Base-by-base conservation (phyloP, 2,329 filamentous ascomycete genomes). In the Aaosphaeria pasadenensis region DNA sequence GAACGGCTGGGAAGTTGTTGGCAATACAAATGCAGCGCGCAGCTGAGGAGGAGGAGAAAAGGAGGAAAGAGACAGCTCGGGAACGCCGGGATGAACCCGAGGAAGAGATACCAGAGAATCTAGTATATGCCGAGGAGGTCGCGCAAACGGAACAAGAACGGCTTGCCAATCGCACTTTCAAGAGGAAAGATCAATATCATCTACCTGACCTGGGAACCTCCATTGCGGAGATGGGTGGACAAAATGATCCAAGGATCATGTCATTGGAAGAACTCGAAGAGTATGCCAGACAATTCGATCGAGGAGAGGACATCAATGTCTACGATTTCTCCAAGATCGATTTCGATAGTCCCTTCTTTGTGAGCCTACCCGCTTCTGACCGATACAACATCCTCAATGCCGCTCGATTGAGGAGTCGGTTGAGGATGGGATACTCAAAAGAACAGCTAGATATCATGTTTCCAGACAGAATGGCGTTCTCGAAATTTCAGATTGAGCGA, bases 241-340 rank as follows among this genome's bases (percentile, higher is more conserved):
- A 89, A 4, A 89, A 96, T 53, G 94, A 99, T 69, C 92, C 92
- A 4, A 82, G 95, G 11, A 92, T 99, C 60, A 97, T 99, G 94
- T 95, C 88, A 45, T 82, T 95, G 28, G 90, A 95, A 63, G 92
- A 99, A 66, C 74, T 99, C 49, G 90, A 97, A 71, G 87, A 92
- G 56, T 99, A 99, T 66, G 92, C 95, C 3, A 80, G 86, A 44
- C 91, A 97, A 55, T 97, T 97, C 62, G 84, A 96, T 61, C 84
- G 84, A 51, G 94, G 94, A 46, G 91, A 97, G 70, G 92, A 97
- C 66, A 87, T 97, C 66, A 77, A 77, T 49, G 73, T 78, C 5
- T 97, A 97, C 71, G 92, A 97, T 71, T 99, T 99, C 66, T 95
- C 89, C 64, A 97, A 97, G 72, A 99, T 99, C 59, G 94, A 99